Evolutionary conservation across 345 rosid species (phyloP), one percentile per base, ranked within the genome.

Genomic region (Jatropha curcas): DNA sequence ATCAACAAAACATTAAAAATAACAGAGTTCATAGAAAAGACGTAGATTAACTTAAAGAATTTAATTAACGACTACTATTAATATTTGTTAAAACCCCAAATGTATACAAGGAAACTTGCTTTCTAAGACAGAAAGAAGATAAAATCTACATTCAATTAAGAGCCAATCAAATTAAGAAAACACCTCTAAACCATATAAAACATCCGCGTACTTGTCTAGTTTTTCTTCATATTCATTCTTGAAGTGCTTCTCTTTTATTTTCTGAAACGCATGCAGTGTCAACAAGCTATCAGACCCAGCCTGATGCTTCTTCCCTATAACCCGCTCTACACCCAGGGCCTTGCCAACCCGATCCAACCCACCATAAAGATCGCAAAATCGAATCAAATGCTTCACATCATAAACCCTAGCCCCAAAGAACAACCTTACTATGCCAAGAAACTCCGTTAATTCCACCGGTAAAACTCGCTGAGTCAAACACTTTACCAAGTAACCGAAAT

Each of bases 221-320:
- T 24, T 34, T 28, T 86, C 88, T 69, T 87, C 94, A 17, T 82
- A 60, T n/a, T 57, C 33, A 20, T 65, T 33, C 22, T 60, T 30
- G 28, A 93, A 91, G 50, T 82, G 88, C 63, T 84, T 77, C 46
- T 89, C 95, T 65, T 88, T 86, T 69, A 93, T 89, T 81, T 79
- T 91, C 75, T 82, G 81, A 79, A 86, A 93, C 19, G 92, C 90
- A n/a, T 91, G 95, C 88, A 92, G 86, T 63, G 98, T 91, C 82
- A 93, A 82, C 86, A 93, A 67, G 35, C 93, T 91, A 82, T 93
- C 98, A 3, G 98, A 93, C 33, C 97, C 97, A 67, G 97, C 98
- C 68, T 93, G 98, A 66, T 91, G 98, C 71, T 94, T 91, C 77
- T 89, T 91, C 61, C 98, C 98, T 2, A 87, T 87, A 50, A 60